Base-by-base conservation (phyloP, 2,329 filamentous ascomycete species). In the Arachnomyces sp. region DNA sequence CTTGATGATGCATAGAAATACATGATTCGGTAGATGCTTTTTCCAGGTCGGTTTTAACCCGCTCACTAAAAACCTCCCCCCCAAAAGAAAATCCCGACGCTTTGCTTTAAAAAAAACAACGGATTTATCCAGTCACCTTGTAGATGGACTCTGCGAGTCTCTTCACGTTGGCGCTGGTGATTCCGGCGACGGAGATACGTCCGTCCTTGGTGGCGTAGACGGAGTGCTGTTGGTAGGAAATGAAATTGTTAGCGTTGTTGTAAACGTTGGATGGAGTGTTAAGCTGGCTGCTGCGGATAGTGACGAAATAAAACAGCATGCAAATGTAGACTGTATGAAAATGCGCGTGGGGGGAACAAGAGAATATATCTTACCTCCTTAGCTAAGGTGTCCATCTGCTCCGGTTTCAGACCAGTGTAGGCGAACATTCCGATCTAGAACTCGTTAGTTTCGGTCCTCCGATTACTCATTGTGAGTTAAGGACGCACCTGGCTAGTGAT, bases 381-480 rank as follows among this genome's bases (percentile, higher is more conserved):
- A 52, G 89, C 86, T 47, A 98, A 75, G 57, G 72, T 73, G 41
- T 90, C 84, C 86, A 96, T 95, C 73, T 95, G 85, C 69, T 90
- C 82, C 40, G 89, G 73, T 55, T 75, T 90, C 57, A 98, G 73
- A 47, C 92, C 92, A 38, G 92, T 98, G 77, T 94, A 98, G 55
- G 92, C 90, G 62, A 98, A 98, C 92, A 98, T 98, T 72, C 92
- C 92, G 59, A 98, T 98, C 78, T 78, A 47, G 7, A 44, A 30
- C 6, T 7, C 42, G 9, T 25, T 25, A 25, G 31, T 9, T 25
- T 25, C 9, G 5, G 9, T 25, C 21, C 21, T 25, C 5, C 9
- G 21, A 25, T 25, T 25, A 25, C 9, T 25, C 62, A 34, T 18
- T 21, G 40, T 31, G 39, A 41, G 31, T 12, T 9, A 3, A 34